phyloP scores from a whole-genome alignment of 1,139 yeast genomes.

The Geotrichum klebahnii region DNA sequence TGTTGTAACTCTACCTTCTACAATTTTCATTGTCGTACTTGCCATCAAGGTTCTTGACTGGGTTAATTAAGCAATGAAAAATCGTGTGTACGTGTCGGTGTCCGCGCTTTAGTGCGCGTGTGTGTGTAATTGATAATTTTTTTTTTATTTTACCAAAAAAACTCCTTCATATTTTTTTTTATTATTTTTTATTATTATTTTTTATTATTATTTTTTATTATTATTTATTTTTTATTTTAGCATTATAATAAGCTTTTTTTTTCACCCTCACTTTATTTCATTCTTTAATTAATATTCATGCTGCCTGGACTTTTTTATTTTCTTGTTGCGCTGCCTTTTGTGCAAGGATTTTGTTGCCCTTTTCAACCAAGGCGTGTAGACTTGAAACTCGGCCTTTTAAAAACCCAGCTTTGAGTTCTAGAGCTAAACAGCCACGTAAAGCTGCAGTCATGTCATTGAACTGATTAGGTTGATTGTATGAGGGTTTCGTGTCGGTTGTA shows the following conservation, averaged over 20 bases:
- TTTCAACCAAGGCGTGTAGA: constrained; percentile 7
- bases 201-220: too few relatives aligned
- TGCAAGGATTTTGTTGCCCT: constrained; percentile 1
- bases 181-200: too few relatives aligned
- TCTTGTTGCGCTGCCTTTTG: neutral
- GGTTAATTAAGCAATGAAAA: constrained; percentile 38
- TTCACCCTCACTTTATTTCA: too few relatives aligned
- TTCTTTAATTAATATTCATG: too few relatives aligned
- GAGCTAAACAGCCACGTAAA: constrained; percentile 7
- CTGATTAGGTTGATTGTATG: too few relatives aligned
- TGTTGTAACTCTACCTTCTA: constrained; percentile 70
- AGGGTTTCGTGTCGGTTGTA: too few relatives aligned
- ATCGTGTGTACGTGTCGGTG: too few relatives aligned
- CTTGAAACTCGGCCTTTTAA: constrained; percentile 5
- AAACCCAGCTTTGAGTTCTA: constrained; percentile 13
- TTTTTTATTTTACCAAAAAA: too few relatives aligned
- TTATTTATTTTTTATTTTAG: too few relatives aligned
- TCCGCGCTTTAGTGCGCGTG: too few relatives aligned
- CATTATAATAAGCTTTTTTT: too few relatives aligned
- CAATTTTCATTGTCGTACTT: constrained; percentile 65
- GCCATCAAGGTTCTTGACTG: constrained; percentile 62
- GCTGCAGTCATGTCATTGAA: constrained; percentile 8
- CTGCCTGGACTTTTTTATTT: neutral
- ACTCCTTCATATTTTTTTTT: too few relatives aligned
- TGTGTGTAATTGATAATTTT: constrained; percentile 1